phyloP scores from a whole-genome alignment of 495 filamentous ascomycete genomes.

The Penicillium paradoxum region DNA sequence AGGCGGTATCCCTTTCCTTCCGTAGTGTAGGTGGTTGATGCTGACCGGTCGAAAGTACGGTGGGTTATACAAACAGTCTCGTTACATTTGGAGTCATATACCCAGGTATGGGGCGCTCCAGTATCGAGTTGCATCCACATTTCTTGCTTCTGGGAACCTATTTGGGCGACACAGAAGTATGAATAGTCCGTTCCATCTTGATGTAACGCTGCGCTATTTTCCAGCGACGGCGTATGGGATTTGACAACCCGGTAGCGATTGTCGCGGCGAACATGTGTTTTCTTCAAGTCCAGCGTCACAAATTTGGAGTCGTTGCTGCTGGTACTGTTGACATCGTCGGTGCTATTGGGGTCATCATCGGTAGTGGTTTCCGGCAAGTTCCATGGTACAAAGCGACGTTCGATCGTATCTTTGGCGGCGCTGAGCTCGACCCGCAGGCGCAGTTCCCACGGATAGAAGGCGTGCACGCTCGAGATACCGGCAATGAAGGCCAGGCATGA shows the following conservation, averaged over 20 bases:
- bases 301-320: conserved; percentile 5
- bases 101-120: conserved; percentile 72
- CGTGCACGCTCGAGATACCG: conserved; percentile 23
- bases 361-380: conserved; percentile 11
- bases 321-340: conserved; percentile 1
- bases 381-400: conserved; percentile 37
- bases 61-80: conserved; percentile 58
- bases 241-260: conserved; percentile 55
- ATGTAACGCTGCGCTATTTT: conserved; percentile 59
- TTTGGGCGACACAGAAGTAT: conserved; percentile 65
- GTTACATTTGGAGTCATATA: conserved; percentile 63
- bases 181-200: conserved; percentile 74
- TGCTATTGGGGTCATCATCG: conserved; percentile 8
- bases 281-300: conserved; percentile 31
- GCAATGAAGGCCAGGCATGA: conserved; percentile 26
- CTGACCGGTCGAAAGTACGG: conserved; percentile 56
- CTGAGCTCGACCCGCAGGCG: conserved; percentile 16
- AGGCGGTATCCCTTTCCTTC: conserved; percentile 50
- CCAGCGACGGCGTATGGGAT: conserved; percentile 46
- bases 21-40: conserved; percentile 52
- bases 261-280: conserved; percentile 31
- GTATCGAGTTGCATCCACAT: conserved; percentile 77
- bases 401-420: conserved; percentile 2
- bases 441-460: conserved; percentile 35
- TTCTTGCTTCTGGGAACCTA: conserved; percentile 59